These are phyloP conservation scores for Pisolithus microcarpus DNA, from an alignment of 768 basidiomycete species.

Conservation along the genomic window DNA sequence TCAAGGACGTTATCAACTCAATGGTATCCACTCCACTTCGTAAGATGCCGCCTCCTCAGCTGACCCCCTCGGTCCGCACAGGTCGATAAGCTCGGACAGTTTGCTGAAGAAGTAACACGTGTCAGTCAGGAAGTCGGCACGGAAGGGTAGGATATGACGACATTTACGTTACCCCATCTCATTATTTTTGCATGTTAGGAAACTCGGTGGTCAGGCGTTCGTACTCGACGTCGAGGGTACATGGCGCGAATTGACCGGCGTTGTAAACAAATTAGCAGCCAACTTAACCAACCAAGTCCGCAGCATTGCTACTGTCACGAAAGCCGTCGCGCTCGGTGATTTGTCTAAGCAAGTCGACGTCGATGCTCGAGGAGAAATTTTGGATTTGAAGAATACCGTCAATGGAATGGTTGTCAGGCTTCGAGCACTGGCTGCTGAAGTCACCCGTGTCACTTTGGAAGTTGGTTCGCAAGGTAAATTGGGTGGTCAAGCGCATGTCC, in stretches of 20 bases:
- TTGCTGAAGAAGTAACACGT: conserved; percentile 87
- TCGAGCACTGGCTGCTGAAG: conserved; percentile 70
- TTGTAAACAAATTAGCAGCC: conserved; percentile 75
- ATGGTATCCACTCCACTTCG: conserved; percentile 35
- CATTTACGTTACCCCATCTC: conserved; percentile 21
- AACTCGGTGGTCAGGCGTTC: conserved; percentile 80
- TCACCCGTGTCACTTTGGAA: conserved; percentile 77
- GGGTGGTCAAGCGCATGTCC: conserved; percentile 82
- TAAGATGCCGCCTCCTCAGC: conserved; percentile 4
- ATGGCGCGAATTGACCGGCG: conserved; percentile 79
- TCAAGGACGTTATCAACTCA: conserved; percentile 72
- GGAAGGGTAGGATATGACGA: conserved; percentile 43
- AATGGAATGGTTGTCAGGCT: conserved; percentile 45
- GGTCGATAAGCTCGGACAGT: conserved; percentile 73
- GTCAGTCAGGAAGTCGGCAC: conserved; percentile 81
- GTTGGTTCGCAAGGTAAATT: conserved; percentile 86
- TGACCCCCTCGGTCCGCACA: conserved; percentile 14
- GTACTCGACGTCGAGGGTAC: conserved; percentile 87
- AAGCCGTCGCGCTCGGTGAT: conserved; percentile 82
- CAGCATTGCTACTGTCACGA: conserved; percentile 56
- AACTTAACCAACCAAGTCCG: conserved; percentile 62
- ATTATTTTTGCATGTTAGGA: conserved; percentile 34
- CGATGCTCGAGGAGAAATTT: conserved; percentile 84
- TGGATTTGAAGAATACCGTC: conserved; percentile 65
- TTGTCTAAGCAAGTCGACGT: conserved; percentile 87